A percentile compares a stretch with the other conserved stretches of the same genome.
Conservation (phyloP, 768 basidiomycete species). For the Boletus reticulatus region DNA sequence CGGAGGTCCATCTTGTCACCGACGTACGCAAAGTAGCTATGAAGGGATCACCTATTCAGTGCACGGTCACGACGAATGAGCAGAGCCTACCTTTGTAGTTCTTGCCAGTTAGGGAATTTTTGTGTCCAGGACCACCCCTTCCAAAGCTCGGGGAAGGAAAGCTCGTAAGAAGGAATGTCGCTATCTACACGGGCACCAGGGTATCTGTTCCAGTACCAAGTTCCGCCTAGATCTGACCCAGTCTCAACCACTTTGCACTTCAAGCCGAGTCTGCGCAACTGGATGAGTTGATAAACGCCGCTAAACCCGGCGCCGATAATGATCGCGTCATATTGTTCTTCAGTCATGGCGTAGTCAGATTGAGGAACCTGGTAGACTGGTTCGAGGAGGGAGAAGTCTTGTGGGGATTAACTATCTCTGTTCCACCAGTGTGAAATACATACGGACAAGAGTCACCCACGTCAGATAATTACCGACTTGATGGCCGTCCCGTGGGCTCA, state of each 20-base stretch:
- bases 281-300: conserved; percentile 10
- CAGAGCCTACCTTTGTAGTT: neutral
- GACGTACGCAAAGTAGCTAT: conserved; percentile 10
- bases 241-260: conserved; percentile 3
- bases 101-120: conserved; percentile 8
- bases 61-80: neutral
- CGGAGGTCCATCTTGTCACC: conserved; percentile 8
- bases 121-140: conserved; percentile 12
- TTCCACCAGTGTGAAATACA: too few relatives aligned
- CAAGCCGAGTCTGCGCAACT: conserved; percentile 8
- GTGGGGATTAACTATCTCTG: too few relatives aligned
- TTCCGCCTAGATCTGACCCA: conserved; percentile 8
- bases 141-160: conserved; percentile 11
- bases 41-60: neutral
- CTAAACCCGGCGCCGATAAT: conserved; percentile 11
- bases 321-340: conserved; percentile 7
- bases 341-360: neutral
- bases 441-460: too few relatives aligned
- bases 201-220: conserved; percentile 15
- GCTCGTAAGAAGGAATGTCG: conserved; percentile 6
- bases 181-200: conserved; percentile 13
- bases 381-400: too few relatives aligned
- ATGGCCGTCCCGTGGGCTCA: too few relatives aligned
- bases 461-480: too few relatives aligned
- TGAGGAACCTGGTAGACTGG: too few relatives aligned